Conservation (phyloP, 768 basidiomycete species). For the Calvatia gigantea region DNA sequence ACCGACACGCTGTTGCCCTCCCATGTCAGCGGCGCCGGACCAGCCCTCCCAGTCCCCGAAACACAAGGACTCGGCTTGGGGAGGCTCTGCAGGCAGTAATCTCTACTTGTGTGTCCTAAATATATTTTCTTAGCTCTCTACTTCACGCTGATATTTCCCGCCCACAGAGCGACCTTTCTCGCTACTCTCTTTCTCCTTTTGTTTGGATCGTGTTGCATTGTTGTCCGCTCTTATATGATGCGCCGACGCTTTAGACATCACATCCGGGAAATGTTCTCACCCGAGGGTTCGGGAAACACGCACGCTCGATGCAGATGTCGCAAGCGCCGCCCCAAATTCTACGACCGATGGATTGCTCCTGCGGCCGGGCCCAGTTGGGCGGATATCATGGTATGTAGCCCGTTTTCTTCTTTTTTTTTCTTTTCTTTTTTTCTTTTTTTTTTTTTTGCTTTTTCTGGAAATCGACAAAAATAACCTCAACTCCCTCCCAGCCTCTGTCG, state of each 20-base stretch:
- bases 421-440: no score
- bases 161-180: slow-evolving; percentile 62
- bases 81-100: slow-evolving; percentile 28
- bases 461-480: neutral
- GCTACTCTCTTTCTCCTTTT: slow-evolving; percentile 69
- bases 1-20: slow-evolving; percentile 14
- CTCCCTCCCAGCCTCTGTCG: neutral
- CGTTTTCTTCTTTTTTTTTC: slow-evolving; percentile 1
- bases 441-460: no score
- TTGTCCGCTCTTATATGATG: slow-evolving; percentile 59
- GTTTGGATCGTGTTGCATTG: slow-evolving; percentile 58
- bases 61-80: slow-evolving; percentile 4
- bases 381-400: slow-evolving; percentile 41
- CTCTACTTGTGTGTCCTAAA: slow-evolving; percentile 38
- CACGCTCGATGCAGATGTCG: slow-evolving; percentile 34
- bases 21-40: slow-evolving; percentile 10
- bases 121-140: neutral
- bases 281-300: slow-evolving; percentile 44
- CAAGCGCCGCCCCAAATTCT: slow-evolving; percentile 46
- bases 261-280: slow-evolving; percentile 49
- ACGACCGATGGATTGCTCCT: slow-evolving; percentile 39
- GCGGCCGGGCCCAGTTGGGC: slow-evolving; percentile 38
- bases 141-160: slow-evolving; percentile 1
- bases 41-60: slow-evolving; percentile 15
- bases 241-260: slow-evolving; percentile 54